Conservation (phyloP, 2,329 filamentous ascomycete genomes). For the Arthrobotrys entomopaga region DNA sequence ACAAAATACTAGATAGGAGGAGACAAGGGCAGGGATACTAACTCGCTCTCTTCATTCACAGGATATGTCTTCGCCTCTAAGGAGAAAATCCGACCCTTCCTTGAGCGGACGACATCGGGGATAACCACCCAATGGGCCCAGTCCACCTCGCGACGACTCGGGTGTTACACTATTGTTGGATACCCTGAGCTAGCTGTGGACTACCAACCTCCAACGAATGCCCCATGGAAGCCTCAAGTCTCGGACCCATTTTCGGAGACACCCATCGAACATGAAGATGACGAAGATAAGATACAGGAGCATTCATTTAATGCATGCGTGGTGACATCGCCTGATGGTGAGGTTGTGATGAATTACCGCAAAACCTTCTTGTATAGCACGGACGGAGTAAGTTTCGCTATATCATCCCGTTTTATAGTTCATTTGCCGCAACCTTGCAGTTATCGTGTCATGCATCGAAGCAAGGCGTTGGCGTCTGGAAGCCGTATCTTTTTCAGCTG, state of each 20-base stretch:
- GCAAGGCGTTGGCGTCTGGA: too few relatives aligned
- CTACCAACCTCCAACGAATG: constrained; percentile 65
- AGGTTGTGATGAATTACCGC: constrained; percentile 71
- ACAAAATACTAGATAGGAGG: not conserved
- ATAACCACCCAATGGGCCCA: constrained; percentile 78
- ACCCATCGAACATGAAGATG: constrained; percentile 31
- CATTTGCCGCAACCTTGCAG: not conserved
- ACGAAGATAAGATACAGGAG: constrained; percentile 27
- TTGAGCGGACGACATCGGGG: constrained; percentile 74
- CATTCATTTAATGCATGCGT: constrained; percentile 63
- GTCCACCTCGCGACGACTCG: constrained; percentile 72
- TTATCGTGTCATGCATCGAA: too few relatives aligned
- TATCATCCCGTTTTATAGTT: constrained; percentile 64
- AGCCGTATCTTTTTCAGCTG: too few relatives aligned
- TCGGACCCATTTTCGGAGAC: constrained; percentile 46
- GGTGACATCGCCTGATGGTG: constrained; percentile 69
- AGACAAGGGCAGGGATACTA: constrained; percentile 35
- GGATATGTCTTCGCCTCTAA: constrained; percentile 82
- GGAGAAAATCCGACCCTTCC: constrained; percentile 73
- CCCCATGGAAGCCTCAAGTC: constrained; percentile 33
- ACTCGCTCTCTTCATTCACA: constrained; percentile 59
- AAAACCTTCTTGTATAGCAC: constrained; percentile 71
- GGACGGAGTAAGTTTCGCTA: constrained; percentile 72
- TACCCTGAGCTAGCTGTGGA: constrained; percentile 77
- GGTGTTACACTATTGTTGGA: constrained; percentile 75